Evolutionary conservation across 2,329 filamentous ascomycete genomes (phyloP).

Genomic region (Cladosporium austrohemisphaericum): DNA sequence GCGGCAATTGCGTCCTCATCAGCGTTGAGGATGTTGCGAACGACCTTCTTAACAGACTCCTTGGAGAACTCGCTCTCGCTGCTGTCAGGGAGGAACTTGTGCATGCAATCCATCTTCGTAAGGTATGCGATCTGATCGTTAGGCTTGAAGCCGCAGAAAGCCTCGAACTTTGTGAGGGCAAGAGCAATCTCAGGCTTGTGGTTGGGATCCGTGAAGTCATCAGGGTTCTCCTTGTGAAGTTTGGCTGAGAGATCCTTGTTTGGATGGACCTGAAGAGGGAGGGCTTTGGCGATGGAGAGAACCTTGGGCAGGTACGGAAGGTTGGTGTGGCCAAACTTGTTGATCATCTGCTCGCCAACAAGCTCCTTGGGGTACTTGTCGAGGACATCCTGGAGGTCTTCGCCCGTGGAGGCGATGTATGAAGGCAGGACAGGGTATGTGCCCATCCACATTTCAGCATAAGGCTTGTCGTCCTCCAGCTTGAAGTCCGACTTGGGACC

Average conservation of each 20-base stretch:
- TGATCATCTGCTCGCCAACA: conserved; percentile 58
- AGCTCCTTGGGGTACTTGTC: conserved; percentile 59
- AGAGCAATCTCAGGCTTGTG: conserved; percentile 79
- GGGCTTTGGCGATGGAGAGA: conserved; percentile 69
- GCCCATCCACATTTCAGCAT: conserved; percentile 71
- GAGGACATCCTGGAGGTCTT: conserved; percentile 62
- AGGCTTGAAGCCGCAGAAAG: conserved; percentile 72
- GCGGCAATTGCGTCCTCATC: conserved; percentile 51
- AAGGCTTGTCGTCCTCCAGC: conserved; percentile 60
- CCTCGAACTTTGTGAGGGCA: conserved; percentile 67
- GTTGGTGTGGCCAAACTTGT: conserved; percentile 59
- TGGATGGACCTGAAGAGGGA: conserved; percentile 68
- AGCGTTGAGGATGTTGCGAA: conserved; percentile 53
- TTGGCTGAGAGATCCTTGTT: conserved; percentile 63
- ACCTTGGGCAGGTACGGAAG: conserved; percentile 73
- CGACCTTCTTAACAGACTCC: conserved; percentile 55
- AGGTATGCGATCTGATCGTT: conserved; percentile 57
- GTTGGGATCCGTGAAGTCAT: conserved; percentile 67
- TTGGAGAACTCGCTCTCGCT: conserved; percentile 57
- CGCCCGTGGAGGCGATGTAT: conserved; percentile 58
- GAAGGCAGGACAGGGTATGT: conserved; percentile 70
- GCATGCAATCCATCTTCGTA: conserved; percentile 54
- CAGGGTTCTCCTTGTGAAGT: conserved; percentile 61
- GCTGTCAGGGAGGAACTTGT: conserved; percentile 49
- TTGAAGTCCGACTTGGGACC: conserved; percentile 50